Evolutionary conservation across 345 rosid genomes (phyloP).

Genomic region (Eucalyptus cloeziana): DNA sequence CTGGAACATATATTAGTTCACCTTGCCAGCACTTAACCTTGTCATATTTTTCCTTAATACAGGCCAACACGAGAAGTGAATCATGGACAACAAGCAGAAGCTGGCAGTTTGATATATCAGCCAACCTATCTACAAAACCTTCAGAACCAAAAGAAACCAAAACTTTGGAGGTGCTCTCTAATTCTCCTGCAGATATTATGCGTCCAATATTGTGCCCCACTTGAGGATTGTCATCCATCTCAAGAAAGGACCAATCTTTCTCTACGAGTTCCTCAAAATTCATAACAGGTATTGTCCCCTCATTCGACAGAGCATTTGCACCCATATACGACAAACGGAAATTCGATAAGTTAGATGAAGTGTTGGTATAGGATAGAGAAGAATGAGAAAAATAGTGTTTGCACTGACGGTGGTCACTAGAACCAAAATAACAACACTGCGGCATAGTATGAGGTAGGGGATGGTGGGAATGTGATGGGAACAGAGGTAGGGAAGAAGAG

Average conservation of each 20-base stretch:
- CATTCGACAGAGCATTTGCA: conserved; percentile 32
- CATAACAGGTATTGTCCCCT: conserved; percentile 27
- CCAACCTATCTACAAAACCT: conserved; percentile 51
- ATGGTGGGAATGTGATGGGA: not conserved
- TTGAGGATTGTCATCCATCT: conserved; percentile 34
- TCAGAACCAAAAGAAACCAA: conserved; percentile 65
- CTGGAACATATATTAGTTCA: conserved; percentile 62
- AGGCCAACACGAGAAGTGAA: conserved; percentile 66
- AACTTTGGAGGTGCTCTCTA: conserved; percentile 52
- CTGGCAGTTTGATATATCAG: conserved; percentile 36
- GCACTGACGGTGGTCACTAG: not conserved
- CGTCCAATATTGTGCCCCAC: conserved; percentile 23
- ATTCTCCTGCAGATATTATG: conserved; percentile 56
- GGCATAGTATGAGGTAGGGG: not conserved
- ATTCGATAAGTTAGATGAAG: not conserved
- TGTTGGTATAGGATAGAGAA: not conserved
- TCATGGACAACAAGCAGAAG: conserved; percentile 75
- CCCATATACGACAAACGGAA: not conserved
- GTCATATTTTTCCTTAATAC: conserved; percentile 71
- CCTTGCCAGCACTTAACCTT: conserved; percentile 96
- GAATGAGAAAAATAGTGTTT: not conserved
- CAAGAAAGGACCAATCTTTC: conserved; percentile 92
- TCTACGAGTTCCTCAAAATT: conserved; percentile 50
- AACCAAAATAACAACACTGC: not conserved
- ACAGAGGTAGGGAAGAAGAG: not conserved